Conservation (phyloP, 2,329 filamentous ascomycete species). For the Xylaria sp. region DNA sequence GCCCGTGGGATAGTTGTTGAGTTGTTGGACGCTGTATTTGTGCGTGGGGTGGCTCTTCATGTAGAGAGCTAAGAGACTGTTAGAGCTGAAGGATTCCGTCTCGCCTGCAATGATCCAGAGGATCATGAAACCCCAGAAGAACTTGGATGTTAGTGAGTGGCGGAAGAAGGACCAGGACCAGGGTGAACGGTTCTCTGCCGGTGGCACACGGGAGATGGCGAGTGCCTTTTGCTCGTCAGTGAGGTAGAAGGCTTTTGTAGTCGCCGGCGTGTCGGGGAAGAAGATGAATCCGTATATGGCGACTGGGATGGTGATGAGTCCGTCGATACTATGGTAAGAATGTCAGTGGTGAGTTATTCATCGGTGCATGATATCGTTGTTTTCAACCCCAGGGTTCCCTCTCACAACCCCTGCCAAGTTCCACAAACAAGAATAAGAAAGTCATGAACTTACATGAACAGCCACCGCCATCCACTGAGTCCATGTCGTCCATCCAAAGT, state of each 20-base stretch:
- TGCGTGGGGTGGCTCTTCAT: conserved; percentile 43
- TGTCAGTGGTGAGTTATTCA: conserved; percentile 1
- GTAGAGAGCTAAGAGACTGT: conserved; percentile 51
- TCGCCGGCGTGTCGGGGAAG: conserved; percentile 50
- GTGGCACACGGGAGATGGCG: conserved; percentile 38
- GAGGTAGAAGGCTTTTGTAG: conserved; percentile 46
- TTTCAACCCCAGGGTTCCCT: background rate
- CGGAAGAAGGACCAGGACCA: conserved; percentile 47
- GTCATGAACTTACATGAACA: conserved; percentile 35
- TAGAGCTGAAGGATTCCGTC: conserved; percentile 64
- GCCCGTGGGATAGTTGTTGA: conserved; percentile 54
- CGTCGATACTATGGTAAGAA: conserved; percentile 38
- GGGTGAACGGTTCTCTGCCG: conserved; percentile 37
- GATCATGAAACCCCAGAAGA: conserved; percentile 61
- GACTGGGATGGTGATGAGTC: conserved; percentile 51
- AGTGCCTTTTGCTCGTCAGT: conserved; percentile 34
- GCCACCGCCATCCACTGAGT: conserved; percentile 51
- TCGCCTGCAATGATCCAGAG: conserved; percentile 68
- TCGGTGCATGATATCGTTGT: background rate
- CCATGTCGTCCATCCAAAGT: conserved; percentile 43
- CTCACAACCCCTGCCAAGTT: background rate
- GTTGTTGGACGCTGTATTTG: conserved; percentile 42
- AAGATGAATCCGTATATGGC: conserved; percentile 49
- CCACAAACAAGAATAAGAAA: background rate
- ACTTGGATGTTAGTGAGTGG: conserved; percentile 53